These are phyloP conservation scores for Datura wrightii DNA, from an alignment of 257 asterid genomes.

Conservation along the genomic window DNA sequence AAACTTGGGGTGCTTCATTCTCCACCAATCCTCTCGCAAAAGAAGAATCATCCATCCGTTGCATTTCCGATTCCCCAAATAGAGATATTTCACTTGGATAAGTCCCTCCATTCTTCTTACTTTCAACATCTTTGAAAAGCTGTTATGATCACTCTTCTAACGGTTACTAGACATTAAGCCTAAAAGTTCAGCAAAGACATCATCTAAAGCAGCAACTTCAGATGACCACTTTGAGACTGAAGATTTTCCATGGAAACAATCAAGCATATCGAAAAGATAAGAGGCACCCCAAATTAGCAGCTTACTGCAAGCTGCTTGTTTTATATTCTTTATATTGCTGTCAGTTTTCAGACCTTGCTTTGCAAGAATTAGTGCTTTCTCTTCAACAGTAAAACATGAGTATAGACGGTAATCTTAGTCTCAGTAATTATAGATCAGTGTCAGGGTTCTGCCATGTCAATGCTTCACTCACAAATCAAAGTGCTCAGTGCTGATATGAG, in stretches of 20 bases:
- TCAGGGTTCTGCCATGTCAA: constrained; percentile 34
- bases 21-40: constrained; percentile 40
- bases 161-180: constrained; percentile 46
- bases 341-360: constrained; percentile 57
- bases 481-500: constrained; percentile 41
- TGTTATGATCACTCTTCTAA: constrained; percentile 12
- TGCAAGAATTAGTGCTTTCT: constrained; percentile 56
- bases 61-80: constrained; percentile 55
- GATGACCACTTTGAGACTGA: constrained; percentile 31
- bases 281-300: constrained; percentile 65
- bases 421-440: constrained; percentile 42
- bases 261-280: constrained; percentile 52
- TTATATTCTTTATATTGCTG: constrained; percentile 39
- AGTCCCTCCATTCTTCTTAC: constrained; percentile 48
- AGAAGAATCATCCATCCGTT: constrained; percentile 40
- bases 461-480: constrained; percentile 32
- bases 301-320: constrained; percentile 48
- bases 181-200: constrained; percentile 56
- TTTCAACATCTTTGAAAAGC: constrained; percentile 40
- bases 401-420: constrained; percentile 46
- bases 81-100: constrained; percentile 45
- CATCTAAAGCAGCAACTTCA: constrained; percentile 50
- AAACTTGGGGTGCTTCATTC: constrained; percentile 43
- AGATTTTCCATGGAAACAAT: constrained; percentile 40
- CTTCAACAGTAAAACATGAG: constrained; percentile 64